A percentile compares a stretch with the other conserved stretches of the same genome.
These are phyloP conservation scores for Lentinula sp. DNA, from an alignment of 768 basidiomycete species.

Conservation along the genomic window DNA sequence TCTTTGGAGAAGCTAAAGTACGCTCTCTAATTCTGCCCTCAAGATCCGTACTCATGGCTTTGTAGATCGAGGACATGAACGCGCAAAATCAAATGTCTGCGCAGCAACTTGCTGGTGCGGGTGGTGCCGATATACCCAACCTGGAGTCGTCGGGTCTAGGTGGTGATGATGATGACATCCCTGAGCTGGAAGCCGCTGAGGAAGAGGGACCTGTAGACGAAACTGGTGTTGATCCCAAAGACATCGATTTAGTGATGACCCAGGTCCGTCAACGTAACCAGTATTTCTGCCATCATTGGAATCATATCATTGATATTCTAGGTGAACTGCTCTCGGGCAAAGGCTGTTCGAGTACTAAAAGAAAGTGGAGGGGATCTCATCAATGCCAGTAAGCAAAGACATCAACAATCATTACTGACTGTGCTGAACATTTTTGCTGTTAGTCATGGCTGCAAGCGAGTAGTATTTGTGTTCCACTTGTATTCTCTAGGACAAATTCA, in stretches of 20 bases:
- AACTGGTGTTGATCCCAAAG: slow-evolving; percentile 86
- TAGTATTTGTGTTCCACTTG: slow-evolving; percentile 35
- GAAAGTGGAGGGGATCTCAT: slow-evolving; percentile 92
- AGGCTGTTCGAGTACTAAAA: slow-evolving; percentile 86
- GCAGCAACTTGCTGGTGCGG: slow-evolving; percentile 66
- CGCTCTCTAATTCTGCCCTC: slow-evolving; percentile 1
- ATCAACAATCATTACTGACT: not conserved
- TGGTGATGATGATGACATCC: slow-evolving; percentile 72
- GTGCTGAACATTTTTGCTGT: slow-evolving; percentile 10
- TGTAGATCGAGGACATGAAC: slow-evolving; percentile 84
- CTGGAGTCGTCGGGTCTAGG: slow-evolving; percentile 43
- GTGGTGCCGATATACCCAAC: slow-evolving; percentile 28
- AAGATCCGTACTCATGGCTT: not conserved
- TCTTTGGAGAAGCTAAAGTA: slow-evolving; percentile 97
- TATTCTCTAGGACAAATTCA: slow-evolving; percentile 12
- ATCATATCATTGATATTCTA: slow-evolving; percentile 24
- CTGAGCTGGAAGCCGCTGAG: slow-evolving; percentile 76
- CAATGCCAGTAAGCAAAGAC: slow-evolving; percentile 81
- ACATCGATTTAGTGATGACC: slow-evolving; percentile 90
- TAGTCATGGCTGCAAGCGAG: slow-evolving; percentile 93
- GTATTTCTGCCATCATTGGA: not conserved
- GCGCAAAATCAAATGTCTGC: slow-evolving; percentile 69
- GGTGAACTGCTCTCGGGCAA: slow-evolving; percentile 86
- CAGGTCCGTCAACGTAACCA: slow-evolving; percentile 23
- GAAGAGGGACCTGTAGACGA: slow-evolving; percentile 83